Evolutionary conservation across 2,329 filamentous ascomycete genomes (phyloP).

Genomic region (Curvularia lunata): DNA sequence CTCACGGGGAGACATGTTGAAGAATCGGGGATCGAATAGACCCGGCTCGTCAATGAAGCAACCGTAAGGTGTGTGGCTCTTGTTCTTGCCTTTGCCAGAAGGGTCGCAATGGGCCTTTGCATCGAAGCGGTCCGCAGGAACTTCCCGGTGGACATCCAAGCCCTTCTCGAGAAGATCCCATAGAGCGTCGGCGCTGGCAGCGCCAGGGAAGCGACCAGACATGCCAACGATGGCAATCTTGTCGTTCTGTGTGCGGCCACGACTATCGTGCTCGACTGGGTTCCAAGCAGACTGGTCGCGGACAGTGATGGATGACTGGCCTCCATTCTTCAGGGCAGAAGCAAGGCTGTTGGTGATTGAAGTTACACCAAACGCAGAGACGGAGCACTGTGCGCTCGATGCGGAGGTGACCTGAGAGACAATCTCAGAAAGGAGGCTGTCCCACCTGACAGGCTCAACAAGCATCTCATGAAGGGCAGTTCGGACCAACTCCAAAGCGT

Average conservation of each 20-base stretch:
- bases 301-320: constrained; percentile 52
- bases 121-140: constrained; percentile 76
- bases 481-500: constrained; percentile 55
- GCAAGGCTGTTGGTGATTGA: constrained; percentile 63
- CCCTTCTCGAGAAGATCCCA: constrained; percentile 79
- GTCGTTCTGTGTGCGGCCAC: constrained; percentile 60
- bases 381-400: constrained; percentile 51
- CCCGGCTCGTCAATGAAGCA: constrained; percentile 79
- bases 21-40: constrained; percentile 81
- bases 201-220: constrained; percentile 77
- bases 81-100: constrained; percentile 75
- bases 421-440: constrained; percentile 55
- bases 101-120: constrained; percentile 73
- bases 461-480: constrained; percentile 55
- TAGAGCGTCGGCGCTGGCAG: constrained; percentile 72
- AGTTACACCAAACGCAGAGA: constrained; percentile 59
- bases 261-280: constrained; percentile 32
- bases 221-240: constrained; percentile 88
- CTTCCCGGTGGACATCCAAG: constrained; percentile 72
- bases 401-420: constrained; percentile 55
- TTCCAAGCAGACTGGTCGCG: constrained; percentile 56
- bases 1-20: constrained; percentile 85
- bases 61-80: constrained; percentile 76
- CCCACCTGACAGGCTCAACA: constrained; percentile 57
- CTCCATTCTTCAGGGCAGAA: constrained; percentile 60